phyloP scores from a whole-genome alignment of 2,329 filamentous ascomycete species.

The Pezicula carpinea region DNA sequence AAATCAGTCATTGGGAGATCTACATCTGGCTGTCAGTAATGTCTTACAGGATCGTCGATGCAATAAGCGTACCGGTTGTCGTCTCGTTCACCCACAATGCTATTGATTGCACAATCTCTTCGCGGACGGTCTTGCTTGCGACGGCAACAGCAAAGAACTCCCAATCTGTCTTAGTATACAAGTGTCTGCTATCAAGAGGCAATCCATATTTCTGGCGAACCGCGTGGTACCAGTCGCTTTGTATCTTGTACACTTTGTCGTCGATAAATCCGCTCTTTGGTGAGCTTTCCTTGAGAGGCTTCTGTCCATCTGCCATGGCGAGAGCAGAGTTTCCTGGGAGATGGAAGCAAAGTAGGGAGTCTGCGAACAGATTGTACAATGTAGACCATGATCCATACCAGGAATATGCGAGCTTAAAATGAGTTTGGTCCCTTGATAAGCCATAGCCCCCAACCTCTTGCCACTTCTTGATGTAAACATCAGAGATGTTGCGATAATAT shows the following conservation, averaged over 20 bases:
- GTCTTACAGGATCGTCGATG: neutral
- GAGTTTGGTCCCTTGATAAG: constrained; percentile 59
- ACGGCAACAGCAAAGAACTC: constrained; percentile 85
- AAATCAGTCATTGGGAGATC: constrained; percentile 77
- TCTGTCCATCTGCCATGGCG: constrained; percentile 16
- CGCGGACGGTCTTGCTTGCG: constrained; percentile 60
- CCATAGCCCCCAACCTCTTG: constrained; percentile 45
- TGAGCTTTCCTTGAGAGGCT: constrained; percentile 18
- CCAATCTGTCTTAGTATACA: constrained; percentile 90
- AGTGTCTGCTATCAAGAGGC: constrained; percentile 74
- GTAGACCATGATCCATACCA: constrained; percentile 75
- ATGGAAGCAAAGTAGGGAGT: constrained; percentile 76
- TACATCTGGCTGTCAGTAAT: constrained; percentile 20
- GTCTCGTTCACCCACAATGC: constrained; percentile 84
- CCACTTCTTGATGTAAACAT: constrained; percentile 62
- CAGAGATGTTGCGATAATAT: constrained; percentile 56
- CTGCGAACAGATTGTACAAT: constrained; percentile 66
- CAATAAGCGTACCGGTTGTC: constrained; percentile 44
- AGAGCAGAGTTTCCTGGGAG: constrained; percentile 30
- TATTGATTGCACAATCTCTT: constrained; percentile 68
- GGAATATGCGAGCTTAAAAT: constrained; percentile 67
- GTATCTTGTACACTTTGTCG: constrained; percentile 68
- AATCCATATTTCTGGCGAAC: constrained; percentile 80
- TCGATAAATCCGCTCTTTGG: constrained; percentile 59
- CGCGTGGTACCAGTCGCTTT: constrained; percentile 75